Percentiles rank a stretch among this genome's conserved stretches.
phyloP scores from a whole-genome alignment of 352 stramenopile species.

The Stephanocyclus meneghinianus region DNA sequence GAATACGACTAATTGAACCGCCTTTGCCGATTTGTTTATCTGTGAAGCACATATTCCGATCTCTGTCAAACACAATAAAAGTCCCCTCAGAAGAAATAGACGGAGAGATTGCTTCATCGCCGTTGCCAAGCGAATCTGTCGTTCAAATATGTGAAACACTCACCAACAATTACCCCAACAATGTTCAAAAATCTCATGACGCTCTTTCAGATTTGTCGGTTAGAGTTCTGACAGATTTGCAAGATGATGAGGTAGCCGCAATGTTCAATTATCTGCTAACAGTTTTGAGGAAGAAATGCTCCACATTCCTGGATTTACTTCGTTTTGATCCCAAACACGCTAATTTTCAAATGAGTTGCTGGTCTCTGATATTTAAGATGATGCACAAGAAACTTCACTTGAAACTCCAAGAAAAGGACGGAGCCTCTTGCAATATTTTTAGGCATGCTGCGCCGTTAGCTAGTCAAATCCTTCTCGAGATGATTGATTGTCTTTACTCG shows the following conservation, averaged over 20 bases:
- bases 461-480: slow-evolving; percentile 40
- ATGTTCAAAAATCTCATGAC: slow-evolving; percentile 13
- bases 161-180: slow-evolving; percentile 24
- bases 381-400: slow-evolving; percentile 28
- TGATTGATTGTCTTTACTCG: slow-evolving; percentile 57
- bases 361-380: slow-evolving; percentile 40
- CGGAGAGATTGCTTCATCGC: neutral
- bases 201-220: slow-evolving; percentile 17
- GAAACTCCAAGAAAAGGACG: slow-evolving; percentile 28
- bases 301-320: slow-evolving; percentile 45
- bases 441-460: slow-evolving; percentile 9
- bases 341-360: slow-evolving; percentile 48
- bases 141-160: neutral
- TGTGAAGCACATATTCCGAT: slow-evolving; percentile 22
- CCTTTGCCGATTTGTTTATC: slow-evolving; percentile 6
- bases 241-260: slow-evolving; percentile 27
- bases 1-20: neutral
- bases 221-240: slow-evolving; percentile 3
- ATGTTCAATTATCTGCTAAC: slow-evolving; percentile 36
- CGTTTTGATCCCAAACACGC: slow-evolving; percentile 26
- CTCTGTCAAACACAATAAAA: slow-evolving; percentile 2
- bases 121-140: neutral
- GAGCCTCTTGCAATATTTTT: slow-evolving; percentile 32
- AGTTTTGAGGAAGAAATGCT: slow-evolving; percentile 46
- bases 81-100: neutral